Evolutionary conservation across 2,329 filamentous ascomycete species (phyloP).

Genomic region (Paraphoma chrysanthemicola): DNA sequence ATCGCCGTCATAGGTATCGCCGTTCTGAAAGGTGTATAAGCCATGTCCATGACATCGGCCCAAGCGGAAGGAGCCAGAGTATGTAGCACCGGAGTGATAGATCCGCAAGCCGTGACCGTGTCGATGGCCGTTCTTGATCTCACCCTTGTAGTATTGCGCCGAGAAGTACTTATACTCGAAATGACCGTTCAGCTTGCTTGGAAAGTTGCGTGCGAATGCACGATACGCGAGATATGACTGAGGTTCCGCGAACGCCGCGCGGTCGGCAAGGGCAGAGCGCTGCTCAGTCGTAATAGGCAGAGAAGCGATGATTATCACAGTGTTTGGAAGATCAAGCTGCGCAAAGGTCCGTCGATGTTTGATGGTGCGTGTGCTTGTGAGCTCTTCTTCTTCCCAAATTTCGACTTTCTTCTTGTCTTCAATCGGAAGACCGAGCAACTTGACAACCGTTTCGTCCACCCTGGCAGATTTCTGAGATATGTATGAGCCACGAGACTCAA

Average conservation of each 20-base stretch:
- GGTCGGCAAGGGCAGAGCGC: slow-evolving; percentile 36
- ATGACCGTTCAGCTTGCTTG: slow-evolving; percentile 49
- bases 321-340: slow-evolving; percentile 40
- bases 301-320: slow-evolving; percentile 42
- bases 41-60: slow-evolving; percentile 63
- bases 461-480: slow-evolving; percentile 39
- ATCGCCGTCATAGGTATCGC: slow-evolving; percentile 65
- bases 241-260: slow-evolving; percentile 43
- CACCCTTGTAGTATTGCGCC: slow-evolving; percentile 63
- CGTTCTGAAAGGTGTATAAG: slow-evolving; percentile 68
- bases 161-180: slow-evolving; percentile 63
- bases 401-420: slow-evolving; percentile 53
- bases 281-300: slow-evolving; percentile 36
- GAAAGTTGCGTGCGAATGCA: slow-evolving; percentile 52
- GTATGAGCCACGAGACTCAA: slow-evolving; percentile 43
- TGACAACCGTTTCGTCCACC: slow-evolving; percentile 42
- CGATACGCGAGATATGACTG: slow-evolving; percentile 54
- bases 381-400: slow-evolving; percentile 57
- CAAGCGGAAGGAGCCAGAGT: slow-evolving; percentile 62
- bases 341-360: slow-evolving; percentile 43
- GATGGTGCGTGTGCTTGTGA: slow-evolving; percentile 32
- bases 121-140: slow-evolving; percentile 53
- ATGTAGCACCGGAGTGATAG: slow-evolving; percentile 62
- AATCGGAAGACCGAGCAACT: slow-evolving; percentile 34
- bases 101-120: slow-evolving; percentile 65